Evolutionary conservation across 495 filamentous ascomycete species (phyloP), one percentile per base, ranked within the genome.

Genomic region (Penicillium silybi): DNA sequence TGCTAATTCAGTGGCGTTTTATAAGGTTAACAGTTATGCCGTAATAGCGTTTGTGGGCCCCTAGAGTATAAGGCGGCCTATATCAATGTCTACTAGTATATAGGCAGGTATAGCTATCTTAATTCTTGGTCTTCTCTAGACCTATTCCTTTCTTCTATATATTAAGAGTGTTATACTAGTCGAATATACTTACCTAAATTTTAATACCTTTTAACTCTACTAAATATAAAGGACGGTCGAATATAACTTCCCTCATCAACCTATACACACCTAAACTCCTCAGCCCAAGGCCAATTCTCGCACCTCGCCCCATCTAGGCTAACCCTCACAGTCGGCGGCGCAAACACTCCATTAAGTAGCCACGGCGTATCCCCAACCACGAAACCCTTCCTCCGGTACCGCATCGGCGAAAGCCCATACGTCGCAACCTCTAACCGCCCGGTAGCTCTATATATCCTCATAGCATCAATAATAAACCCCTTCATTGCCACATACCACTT

Each of bases 291-390:
- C 15, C 46, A 56, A 56, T 56, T 56, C 48, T 44, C 48, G 44
- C 37, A 42, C 17, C 53, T 27, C 23, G 42, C 45, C 6, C 53
- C 53, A 52, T 52, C 53, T 6, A 9, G 2, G 6, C 20, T 19
- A 10, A 43, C 7, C 22, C 41, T 16, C 1, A 56, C 53, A 4
- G 48, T 51, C 8, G 48, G 47, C 7, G 48, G 43, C 7, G 44
- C 42, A 48, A 35, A 56, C 13, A 56, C 41, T 0, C 48, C 48
- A 48, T 52, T 56, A n/a, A 56, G 39, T 43, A 56, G 43, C 53
- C 53, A 56, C 1, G 53, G 53, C 19, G 44, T 51, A 32, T 50
- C 53, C 22, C 9, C 23, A 2, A 22, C 27, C 29, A 23, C 32
- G 16, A 56, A n/a, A 6, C 48, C 47, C 40, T 11, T 7, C 11